Evolutionary conservation across 2,329 filamentous ascomycete species (phyloP).

Genomic region (Aspergillus quadrilineatus): DNA sequence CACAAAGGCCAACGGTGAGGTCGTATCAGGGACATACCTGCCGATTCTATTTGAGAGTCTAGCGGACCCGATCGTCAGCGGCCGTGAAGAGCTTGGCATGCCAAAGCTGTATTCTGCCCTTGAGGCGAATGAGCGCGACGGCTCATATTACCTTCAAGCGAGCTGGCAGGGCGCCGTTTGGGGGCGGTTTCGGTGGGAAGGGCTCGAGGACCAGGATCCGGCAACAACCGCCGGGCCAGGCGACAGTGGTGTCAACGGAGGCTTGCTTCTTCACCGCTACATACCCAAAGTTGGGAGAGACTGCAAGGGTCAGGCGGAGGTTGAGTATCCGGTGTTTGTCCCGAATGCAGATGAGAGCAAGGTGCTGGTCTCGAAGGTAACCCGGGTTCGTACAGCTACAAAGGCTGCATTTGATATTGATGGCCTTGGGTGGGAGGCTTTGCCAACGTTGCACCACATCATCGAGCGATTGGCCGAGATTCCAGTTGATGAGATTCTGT

Average conservation of each 20-base stretch:
- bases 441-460: slow-evolving; percentile 63
- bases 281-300: slow-evolving; percentile 55
- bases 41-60: slow-evolving; percentile 59
- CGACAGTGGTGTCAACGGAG: slow-evolving; percentile 40
- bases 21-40: slow-evolving; percentile 54
- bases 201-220: slow-evolving; percentile 32
- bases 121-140: slow-evolving; percentile 40
- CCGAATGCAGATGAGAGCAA: slow-evolving; percentile 35
- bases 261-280: slow-evolving; percentile 58
- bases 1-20: slow-evolving; percentile 48
- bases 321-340: slow-evolving; percentile 52
- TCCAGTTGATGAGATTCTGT: slow-evolving; percentile 57
- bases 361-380: slow-evolving; percentile 27
- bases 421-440: slow-evolving; percentile 51
- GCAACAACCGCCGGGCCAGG: slow-evolving; percentile 18
- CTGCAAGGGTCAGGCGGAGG: slow-evolving; percentile 52
- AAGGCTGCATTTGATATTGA: slow-evolving; percentile 52
- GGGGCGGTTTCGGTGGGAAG: slow-evolving; percentile 39
- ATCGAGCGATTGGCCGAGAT: slow-evolving; percentile 54
- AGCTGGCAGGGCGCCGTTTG: slow-evolving; percentile 47
- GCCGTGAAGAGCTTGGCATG: slow-evolving; percentile 62
- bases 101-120: slow-evolving; percentile 59
- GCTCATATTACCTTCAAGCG: slow-evolving; percentile 42
- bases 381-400: slow-evolving; percentile 27
- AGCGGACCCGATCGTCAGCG: slow-evolving; percentile 60